phyloP scores from a whole-genome alignment of 78 protist species.

The Tieghemostelium lacteum region DNA sequence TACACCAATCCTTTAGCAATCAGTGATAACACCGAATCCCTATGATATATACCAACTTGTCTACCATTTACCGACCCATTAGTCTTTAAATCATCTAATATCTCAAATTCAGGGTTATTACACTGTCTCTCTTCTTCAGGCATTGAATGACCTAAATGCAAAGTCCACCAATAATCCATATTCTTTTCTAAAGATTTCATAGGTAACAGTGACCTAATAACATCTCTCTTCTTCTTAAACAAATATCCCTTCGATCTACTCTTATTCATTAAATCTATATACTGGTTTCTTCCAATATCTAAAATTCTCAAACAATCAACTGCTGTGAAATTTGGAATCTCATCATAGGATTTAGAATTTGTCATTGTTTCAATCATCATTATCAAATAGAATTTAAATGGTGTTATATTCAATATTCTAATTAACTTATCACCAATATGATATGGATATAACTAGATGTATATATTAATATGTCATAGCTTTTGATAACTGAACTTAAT shows the following conservation, averaged over 20 bases:
- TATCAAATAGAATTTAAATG: conserved; percentile 79
- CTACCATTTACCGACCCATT: neutral
- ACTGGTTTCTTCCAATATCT: conserved; percentile 83
- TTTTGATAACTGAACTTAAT: neutral
- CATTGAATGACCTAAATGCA: neutral
- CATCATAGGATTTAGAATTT: conserved; percentile 82
- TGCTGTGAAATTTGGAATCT: conserved; percentile 86
- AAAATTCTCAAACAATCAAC: conserved; percentile 83
- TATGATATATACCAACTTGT: conserved; percentile 67
- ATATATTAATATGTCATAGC: neutral
- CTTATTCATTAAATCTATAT: conserved; percentile 83
- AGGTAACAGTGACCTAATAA: conserved; percentile 65
- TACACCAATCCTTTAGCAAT: conserved; percentile 66
- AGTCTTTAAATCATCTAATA: conserved; percentile 20
- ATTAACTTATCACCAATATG: conserved; percentile 71
- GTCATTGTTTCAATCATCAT: conserved; percentile 87
- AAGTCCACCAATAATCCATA: conserved; percentile 84
- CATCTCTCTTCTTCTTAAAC: conserved; percentile 76
- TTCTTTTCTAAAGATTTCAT: conserved; percentile 50
- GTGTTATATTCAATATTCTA: conserved; percentile 61
- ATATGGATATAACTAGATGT: conserved; percentile 79
- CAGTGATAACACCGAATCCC: conserved; percentile 45
- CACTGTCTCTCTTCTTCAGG: conserved; percentile 38
- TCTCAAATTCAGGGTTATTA: conserved; percentile 11
- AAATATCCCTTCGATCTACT: conserved; percentile 76